These are phyloP conservation scores for Neopestalotiopsis sp. DNA, from an alignment of 2,329 filamentous ascomycete species.

Conservation along the genomic window DNA sequence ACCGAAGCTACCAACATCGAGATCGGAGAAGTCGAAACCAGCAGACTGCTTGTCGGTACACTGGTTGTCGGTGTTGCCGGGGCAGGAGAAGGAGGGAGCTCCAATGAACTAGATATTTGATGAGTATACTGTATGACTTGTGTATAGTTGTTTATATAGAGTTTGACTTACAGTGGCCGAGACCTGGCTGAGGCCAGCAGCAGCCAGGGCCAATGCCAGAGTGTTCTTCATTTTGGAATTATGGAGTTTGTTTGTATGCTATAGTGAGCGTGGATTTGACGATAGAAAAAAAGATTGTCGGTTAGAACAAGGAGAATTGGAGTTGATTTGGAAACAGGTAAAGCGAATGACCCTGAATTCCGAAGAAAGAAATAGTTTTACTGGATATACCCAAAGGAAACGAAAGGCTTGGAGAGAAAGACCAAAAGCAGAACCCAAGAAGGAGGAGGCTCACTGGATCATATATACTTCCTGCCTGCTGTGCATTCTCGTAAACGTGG, in stretches of 20 bases:
- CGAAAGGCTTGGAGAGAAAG: slow-evolving; percentile 29
- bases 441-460: slow-evolving; percentile 18
- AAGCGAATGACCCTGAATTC: slow-evolving; percentile 63
- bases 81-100: slow-evolving; percentile 65
- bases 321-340: slow-evolving; percentile 45
- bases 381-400: slow-evolving; percentile 34
- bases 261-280: background rate
- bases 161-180: slow-evolving; percentile 49
- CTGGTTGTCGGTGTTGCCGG: slow-evolving; percentile 76
- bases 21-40: slow-evolving; percentile 76
- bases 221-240: slow-evolving; percentile 56
- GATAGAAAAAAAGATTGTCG: slow-evolving; percentile 28
- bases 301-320: slow-evolving; percentile 34
- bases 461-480: slow-evolving; percentile 33
- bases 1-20: slow-evolving; percentile 65
- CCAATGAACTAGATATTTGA: slow-evolving; percentile 26
- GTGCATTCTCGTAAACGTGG: slow-evolving; percentile 26
- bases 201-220: slow-evolving; percentile 54
- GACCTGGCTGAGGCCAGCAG: slow-evolving; percentile 56
- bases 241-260: background rate
- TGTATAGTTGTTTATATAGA: background rate
- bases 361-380: slow-evolving; percentile 39
- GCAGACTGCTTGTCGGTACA: slow-evolving; percentile 72
- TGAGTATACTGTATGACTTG: background rate
- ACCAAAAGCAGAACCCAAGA: background rate